These are phyloP conservation scores for Glebionis coronaria DNA, from an alignment of 129 eudicot genomes.

Conservation along the genomic window DNA sequence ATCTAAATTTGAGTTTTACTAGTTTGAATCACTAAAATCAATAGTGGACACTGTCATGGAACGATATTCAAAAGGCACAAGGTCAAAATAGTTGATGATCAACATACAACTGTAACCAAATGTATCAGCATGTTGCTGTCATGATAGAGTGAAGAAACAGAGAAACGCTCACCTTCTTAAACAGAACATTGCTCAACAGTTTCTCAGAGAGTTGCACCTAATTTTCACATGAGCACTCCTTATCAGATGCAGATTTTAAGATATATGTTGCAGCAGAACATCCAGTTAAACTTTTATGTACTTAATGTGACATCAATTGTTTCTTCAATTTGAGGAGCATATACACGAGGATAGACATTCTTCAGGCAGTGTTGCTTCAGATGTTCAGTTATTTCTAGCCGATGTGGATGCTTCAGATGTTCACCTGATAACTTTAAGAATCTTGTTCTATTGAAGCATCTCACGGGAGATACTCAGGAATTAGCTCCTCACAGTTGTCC, in stretches of 20 bases:
- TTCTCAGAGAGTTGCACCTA: constrained; percentile 98
- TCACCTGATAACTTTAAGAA: no score
- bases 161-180: constrained; percentile 64
- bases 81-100: neutral
- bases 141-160: no score
- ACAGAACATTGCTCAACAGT: constrained; percentile 87
- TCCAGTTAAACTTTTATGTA: constrained; percentile 8
- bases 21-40: constrained; percentile 7
- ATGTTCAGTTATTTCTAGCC: no score
- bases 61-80: no score
- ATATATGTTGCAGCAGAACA: constrained; percentile 1
- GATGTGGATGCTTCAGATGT: no score
- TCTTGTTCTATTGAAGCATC: no score
- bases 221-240: constrained; percentile 13
- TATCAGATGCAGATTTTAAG: constrained; percentile 11
- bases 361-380: constrained; percentile 86
- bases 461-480: no score
- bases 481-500: no score
- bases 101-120: neutral
- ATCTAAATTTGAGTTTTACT: constrained; percentile 3
- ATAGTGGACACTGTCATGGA: neutral
- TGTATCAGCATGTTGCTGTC: neutral
- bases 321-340: constrained; percentile 93
- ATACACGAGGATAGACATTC: constrained; percentile 90
- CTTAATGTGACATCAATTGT: constrained; percentile 94